Evolutionary conservation across 306 rosid species (phyloP), one percentile per base, ranked within the genome.

Genomic region (Trichosanthes truncata): DNA sequence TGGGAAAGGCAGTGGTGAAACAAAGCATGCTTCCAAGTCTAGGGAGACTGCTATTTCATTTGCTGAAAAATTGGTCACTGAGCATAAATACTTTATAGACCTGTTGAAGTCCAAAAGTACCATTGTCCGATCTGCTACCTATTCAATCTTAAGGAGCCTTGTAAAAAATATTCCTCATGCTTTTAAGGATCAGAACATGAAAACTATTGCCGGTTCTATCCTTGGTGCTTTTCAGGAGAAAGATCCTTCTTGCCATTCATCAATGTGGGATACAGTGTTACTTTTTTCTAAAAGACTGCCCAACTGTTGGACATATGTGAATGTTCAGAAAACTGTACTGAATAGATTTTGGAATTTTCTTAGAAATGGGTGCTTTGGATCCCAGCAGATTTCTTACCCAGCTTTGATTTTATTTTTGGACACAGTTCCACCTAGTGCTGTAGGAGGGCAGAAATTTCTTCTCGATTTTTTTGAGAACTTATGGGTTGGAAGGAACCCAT

Each of bases 161-260:
- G 81, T 95, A 29, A 91, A 88, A 84, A 92, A 92, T 80, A 77
- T 92, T 51, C 97, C 98, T 55, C 91, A 88, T 73, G 89, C 85
- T 80, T 84, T 91, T 78, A 90, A 79, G 83, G 91, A 95, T 79
- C 97, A 80, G 81, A 92, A 90, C 83, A 82, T 91, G 81, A 91
- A 87, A 89, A 79, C 85, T 80, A 78, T 95, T 76, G 88, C 97
- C 55, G 86, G 86, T 41, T 85, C 84, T 51, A 86, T 95, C 81
- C 93, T 95, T 77, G 98, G 97, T 87, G 88, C 92, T 80, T 92
- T 95, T 84, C 89, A 85, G 66, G 98, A 95, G 93, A 95, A 87
- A 85, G 97, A 91, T 62, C 91, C 97, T 77, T 76, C 81, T 52
- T 92, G 97, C 84, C 97, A 95, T 88, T 84, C 97, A 46, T 83